Base-by-base conservation (phyloP, 768 basidiomycete species). In the Russula abietina region DNA sequence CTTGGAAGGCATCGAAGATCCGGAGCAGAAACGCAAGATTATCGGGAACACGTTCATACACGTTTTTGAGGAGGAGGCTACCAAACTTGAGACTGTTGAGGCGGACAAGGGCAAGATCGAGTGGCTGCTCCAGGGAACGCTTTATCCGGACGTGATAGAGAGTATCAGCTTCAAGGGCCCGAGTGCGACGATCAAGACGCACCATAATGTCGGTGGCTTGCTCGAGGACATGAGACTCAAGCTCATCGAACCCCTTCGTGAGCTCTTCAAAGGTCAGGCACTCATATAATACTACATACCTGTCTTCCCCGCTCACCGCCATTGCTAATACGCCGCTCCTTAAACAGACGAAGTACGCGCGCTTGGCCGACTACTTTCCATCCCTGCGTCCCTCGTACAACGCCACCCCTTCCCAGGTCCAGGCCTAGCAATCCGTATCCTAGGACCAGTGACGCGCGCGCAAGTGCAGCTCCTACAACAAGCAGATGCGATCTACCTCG, bases 21-120 rank as follows among this genome's bases (percentile, higher is more conserved):
- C 97, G 0, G 97, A 99, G 74, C 80, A 87, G 75, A 99, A 98
- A 75, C 87, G 97, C 59, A 98, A 93, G 77, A 94, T 99, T 68
- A 98, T 98, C 69, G 97, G 97, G 3, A 98, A 98, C 78, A 98
- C 95, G 2, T 99, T 99, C 72, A 98, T 99, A 76, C 86, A 98
- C 72, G 87, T 98, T 6, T 99, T 99, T 69, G 96, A 98, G 73
- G 85, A 79, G n/a, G 91, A 98, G 73, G 97, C 96, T 2, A 76
- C 84, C 60, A 92, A 90, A 77, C 84, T 98, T 54, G 95, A 98
- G 73, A 84, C 85, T 3, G 80, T 75, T 8, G 92, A 91, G 0
- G 85, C 82, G 57, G 80, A 81, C 10, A 96, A 94, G 75, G 95
- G 97, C 3, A 85, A 86, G 70, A 93, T 98, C 38, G 97, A 98